Percentiles rank a stretch among this genome's conserved stretches.
Conservation (phyloP, 495 filamentous ascomycete species). For the Apiosordaria backusii region DNA sequence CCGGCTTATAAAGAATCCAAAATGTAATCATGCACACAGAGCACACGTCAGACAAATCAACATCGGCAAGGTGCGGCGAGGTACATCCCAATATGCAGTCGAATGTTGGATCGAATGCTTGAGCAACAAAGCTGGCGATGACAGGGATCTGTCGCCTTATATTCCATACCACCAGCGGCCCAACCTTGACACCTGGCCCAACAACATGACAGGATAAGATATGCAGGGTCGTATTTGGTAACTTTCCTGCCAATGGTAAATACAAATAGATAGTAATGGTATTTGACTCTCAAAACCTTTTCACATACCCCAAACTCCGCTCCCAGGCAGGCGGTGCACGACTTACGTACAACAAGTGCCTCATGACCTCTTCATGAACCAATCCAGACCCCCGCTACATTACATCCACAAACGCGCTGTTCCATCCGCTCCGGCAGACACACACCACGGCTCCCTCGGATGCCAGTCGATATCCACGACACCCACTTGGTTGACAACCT, state of each 20-base stretch:
- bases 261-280: neutral
- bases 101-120: neutral
- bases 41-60: neutral
- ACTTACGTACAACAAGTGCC: conserved; percentile 14
- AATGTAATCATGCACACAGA: neutral
- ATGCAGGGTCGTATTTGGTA: neutral
- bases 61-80: neutral
- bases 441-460: conserved; percentile 84
- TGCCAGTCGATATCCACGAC: conserved; percentile 96
- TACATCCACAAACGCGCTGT: conserved; percentile 54
- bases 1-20: neutral
- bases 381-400: conserved; percentile 1
- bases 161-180: neutral
- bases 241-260: neutral
- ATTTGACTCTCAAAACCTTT: neutral
- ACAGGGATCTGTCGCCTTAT: neutral
- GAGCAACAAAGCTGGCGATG: neutral
- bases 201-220: neutral
- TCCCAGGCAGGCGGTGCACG: neutral
- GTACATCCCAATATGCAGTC: neutral
- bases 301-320: conserved; percentile 3
- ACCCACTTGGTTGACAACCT: conserved; percentile 72
- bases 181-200: neutral
- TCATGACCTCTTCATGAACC: neutral
- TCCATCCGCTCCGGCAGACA: conserved; percentile 91